Evolutionary conservation across 2,329 filamentous ascomycete species (phyloP), one percentile per base, ranked within the genome.

Genomic region (Blumeria graminis): DNA sequence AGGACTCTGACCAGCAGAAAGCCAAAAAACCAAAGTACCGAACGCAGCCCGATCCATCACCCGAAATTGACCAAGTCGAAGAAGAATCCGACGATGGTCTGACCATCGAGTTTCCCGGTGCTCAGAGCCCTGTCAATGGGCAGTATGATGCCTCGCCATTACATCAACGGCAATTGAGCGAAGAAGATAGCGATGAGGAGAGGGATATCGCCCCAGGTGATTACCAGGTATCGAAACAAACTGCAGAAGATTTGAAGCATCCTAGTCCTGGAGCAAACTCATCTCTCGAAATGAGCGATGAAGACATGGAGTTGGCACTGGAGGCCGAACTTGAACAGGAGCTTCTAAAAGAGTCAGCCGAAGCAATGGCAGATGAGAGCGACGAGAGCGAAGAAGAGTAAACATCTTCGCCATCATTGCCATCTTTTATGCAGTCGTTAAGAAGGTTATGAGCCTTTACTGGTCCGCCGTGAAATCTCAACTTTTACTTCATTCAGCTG

Each of bases 81-180:
- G 61, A 65, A 11, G 76, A 78, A 46, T 77, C 76, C 22, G 77
- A 78, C 55, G 73, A 74, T 51, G 74, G 74, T 33, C 69, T 81
- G 35, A 72, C 74, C 32, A 71, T 82, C 57, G 79, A 82, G 65
- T 79, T 78, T 60, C 78, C 78, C 0, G 76, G 72, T 50, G 75
- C 71, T 36, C 71, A 71, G 22, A 67, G 68, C 2, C n/a, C 13
- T 9, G 65, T 67, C 22, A 60, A 60, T n/a, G 41, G 35, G 16
- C 59, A 57, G 56, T 65, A 68, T 55, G 66, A 68, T 51, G 62
- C 62, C 38, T 58, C 61, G n/a, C 57, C 64, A 57, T 58, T 62
- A 46, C 60, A 62, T 62, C 58, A 62, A 35, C 60, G 63, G 53
- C 63, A 60, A 33, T 51, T 59, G 55, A 62, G 62, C 35, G 56